Evolutionary conservation across 495 filamentous ascomycete species (phyloP), one percentile per base, ranked within the genome.

Genomic region (Penicillium ochrochloron): DNA sequence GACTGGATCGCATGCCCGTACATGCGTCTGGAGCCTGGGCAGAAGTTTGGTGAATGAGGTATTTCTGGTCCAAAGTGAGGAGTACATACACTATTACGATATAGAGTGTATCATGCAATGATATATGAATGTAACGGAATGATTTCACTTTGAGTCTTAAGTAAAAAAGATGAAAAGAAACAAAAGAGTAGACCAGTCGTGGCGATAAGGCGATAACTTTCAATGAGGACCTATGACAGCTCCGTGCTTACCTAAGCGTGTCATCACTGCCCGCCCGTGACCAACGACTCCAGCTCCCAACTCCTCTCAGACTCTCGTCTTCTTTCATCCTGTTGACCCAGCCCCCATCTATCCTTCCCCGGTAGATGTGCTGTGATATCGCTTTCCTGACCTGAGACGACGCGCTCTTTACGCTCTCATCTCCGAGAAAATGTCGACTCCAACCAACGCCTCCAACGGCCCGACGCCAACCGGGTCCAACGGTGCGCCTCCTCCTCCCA

Each of bases 401-500:
- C 53, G 56, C 56, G 33, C 56, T 11, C 2, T 2, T 41, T 25
- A 8, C 35, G 19, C 39, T 29, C 39, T 42, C 56, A 44, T 29
- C 21, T 25, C 21, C n/a, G 35, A 33, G 34, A 48, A 61, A 33
- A 80, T 81, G 76, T 75, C 73, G 41, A 75, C 78, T 3, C 72
- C 78, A 44, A 73, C 72, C 15, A 77, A 76, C 57, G 65, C 73
- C 27, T 65, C 74, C 15, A 73, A 67, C 56, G 65, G 64, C 60
- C 74, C 71, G 15, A 69, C 74, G 19, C 72, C 73, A 59, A 72
- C 73, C 3, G 72, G 66, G 21, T 57, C 73, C 34, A 76, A 77
- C 67, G 78, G 75, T 50, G 73, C 73, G 46, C 78, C 76, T 2
- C 68, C 72, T 52, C 78, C 76, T 1, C 68, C 71, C 6, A 76